Base-by-base conservation (phyloP, 257 asterid species). In the Lycium ferocissimum region DNA sequence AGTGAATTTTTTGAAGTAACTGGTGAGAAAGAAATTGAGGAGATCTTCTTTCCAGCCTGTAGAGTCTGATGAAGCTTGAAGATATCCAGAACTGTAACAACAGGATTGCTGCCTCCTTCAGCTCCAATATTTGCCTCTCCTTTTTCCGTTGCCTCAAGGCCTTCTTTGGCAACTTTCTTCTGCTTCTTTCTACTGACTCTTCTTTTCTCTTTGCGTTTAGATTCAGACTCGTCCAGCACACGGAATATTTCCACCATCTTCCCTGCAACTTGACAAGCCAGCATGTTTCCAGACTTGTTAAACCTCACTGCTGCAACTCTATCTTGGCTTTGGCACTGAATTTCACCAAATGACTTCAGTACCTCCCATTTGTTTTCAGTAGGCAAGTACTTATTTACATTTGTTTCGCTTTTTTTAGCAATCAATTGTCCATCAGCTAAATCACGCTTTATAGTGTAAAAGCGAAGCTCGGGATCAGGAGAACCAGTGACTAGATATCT, bases 261-360 rank as follows among this genome's bases (percentile, higher is more conserved):
- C 85, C 99, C 99, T 38, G 98, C 97, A 86, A 88, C 98, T 91
- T 94, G 98, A 84, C 97, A 94, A 49, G 97, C 99, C 90, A 95
- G 87, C 71, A 94, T 86, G 82, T 90, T 90, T 53, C 97, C 99
- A 37, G 93, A 79, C 87, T 87, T 91, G 87, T 86, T 92, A 86
- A 94, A 95, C 72, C 90, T 88, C 81, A 95, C 85, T 1, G 94
- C 86, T 26, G 94, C 93, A 90, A 95, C 99, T 89, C 99, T 92
- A 83, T 92, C 95, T 87, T 93, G 94, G 93, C 88, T 91, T 88
- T 95, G 97, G 38, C 99, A 93, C 61, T 86, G 95, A 85, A 92
- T 86, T 89, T 94, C 99, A 80, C 99, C 99, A 85, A 91, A 91
- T 85, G 89, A 89, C 90, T 89, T 92, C 86, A 95, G 81, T 86